phyloP scores from a whole-genome alignment of 208 protist genomes.

The Borovskyia barvae region DNA sequence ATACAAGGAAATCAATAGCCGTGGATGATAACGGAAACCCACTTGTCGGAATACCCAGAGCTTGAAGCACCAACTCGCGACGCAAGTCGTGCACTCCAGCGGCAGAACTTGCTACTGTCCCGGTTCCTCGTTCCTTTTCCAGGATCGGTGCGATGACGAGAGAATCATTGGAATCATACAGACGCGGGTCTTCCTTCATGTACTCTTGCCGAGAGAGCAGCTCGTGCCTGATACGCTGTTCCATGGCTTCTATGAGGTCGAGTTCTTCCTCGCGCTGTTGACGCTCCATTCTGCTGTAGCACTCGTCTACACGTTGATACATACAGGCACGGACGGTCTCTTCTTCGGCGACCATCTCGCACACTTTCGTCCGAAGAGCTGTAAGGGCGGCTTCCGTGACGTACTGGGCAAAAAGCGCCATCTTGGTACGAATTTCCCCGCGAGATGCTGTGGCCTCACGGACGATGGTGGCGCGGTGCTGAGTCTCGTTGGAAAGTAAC shows the following conservation, averaged over 20 bases:
- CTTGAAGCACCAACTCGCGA: conserved; percentile 35
- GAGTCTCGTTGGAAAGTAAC: conserved; percentile 19
- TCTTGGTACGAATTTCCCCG: conserved; percentile 17
- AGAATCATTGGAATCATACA: conserved; percentile 25
- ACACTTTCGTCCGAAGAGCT: conserved; percentile 29
- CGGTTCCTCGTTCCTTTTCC: neutral
- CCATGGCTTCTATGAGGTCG: conserved; percentile 12
- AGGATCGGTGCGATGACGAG: neutral
- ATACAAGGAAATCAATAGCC: conserved; percentile 33
- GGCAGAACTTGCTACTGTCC: neutral
- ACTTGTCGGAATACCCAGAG: conserved; percentile 31
- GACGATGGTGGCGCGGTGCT: conserved; percentile 11
- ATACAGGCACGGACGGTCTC: conserved; percentile 34
- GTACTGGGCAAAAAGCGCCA: conserved; percentile 27
- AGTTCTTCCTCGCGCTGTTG: conserved; percentile 38
- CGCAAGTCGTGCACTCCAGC: conserved; percentile 23
- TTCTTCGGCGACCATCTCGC: conserved; percentile 39
- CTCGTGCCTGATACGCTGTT: conserved; percentile 46
- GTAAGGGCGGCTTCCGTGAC: conserved; percentile 38
- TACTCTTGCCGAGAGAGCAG: conserved; percentile 33
- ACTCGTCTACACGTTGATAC: conserved; percentile 27
- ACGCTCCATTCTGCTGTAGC: conserved; percentile 21
- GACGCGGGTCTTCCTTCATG: conserved; percentile 48
- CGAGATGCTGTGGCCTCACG: conserved; percentile 13
- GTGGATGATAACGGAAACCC: conserved; percentile 12